Conservation (phyloP, 2,329 filamentous ascomycete species). For the Fonsecaea monophora region DNA sequence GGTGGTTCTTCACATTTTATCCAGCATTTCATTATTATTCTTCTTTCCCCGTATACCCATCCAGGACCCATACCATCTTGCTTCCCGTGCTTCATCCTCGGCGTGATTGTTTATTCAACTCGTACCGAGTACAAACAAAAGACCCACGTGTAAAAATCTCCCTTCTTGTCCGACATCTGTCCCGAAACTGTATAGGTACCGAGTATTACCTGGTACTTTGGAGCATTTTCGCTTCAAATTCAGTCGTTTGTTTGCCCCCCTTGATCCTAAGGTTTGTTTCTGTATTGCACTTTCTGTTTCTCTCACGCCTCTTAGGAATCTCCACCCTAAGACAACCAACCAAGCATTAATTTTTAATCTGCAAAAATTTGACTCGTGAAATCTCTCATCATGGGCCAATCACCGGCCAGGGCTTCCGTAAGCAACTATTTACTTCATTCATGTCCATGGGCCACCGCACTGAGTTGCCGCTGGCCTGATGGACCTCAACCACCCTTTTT, state of each 20-base stretch:
- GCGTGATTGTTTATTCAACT: background rate
- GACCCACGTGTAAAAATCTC: background rate
- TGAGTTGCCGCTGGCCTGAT: background rate
- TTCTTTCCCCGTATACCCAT: background rate
- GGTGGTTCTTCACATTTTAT: background rate
- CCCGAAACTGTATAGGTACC: no score
- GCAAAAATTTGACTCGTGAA: background rate
- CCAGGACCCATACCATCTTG: background rate
- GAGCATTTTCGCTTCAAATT: background rate
- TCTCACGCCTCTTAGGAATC: background rate
- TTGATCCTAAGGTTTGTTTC: background rate
- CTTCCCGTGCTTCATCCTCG: background rate
- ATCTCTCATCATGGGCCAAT: slow-evolving; percentile 1
- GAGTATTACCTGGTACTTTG: no score
- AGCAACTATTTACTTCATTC: background rate
- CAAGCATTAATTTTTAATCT: background rate
- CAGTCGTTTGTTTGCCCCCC: background rate
- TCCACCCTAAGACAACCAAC: background rate
- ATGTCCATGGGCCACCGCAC: background rate
- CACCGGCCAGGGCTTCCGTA: background rate
- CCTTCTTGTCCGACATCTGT: no score
- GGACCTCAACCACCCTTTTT: background rate
- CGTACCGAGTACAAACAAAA: background rate
- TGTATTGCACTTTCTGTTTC: background rate
- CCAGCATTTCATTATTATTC: slow-evolving; percentile 2